A percentile compares a stretch with the other conserved stretches of the same genome.
Evolutionary conservation across 331 rosid species (phyloP).

Genomic region (Acacia concinna): DNA sequence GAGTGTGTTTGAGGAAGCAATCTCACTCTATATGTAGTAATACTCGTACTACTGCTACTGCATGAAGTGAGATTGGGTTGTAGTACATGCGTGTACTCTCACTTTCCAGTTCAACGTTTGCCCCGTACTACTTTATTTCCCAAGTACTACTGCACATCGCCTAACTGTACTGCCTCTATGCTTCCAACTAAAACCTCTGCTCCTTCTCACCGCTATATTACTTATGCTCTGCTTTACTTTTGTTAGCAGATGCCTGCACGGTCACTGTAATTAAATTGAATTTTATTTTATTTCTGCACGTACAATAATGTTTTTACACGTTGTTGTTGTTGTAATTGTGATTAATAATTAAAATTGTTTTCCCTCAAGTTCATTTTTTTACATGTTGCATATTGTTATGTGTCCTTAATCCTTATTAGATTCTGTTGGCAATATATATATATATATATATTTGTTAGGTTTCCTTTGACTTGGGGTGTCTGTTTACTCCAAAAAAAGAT

Average conservation of each 20-base stretch:
- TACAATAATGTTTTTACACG: background rate
- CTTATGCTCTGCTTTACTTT: background rate
- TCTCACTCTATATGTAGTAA: conserved; percentile 29
- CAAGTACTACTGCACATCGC: conserved; percentile 15
- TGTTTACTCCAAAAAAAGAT: too few species aligned
- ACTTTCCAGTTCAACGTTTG: conserved; percentile 10
- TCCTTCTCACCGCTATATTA: background rate
- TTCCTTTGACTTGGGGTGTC: too few species aligned
- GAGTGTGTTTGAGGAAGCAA: conserved; percentile 1
- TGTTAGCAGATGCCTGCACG: background rate
- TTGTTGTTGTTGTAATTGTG: too few species aligned
- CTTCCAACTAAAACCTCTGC: background rate
- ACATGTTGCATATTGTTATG: too few species aligned
- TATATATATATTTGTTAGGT: rapidly evolving
- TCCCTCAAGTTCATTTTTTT: too few species aligned
- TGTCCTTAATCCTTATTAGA: too few species aligned
- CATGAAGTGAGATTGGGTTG: conserved; percentile 1
- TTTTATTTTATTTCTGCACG: background rate
- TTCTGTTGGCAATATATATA: too few species aligned
- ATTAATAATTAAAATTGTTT: too few species aligned
- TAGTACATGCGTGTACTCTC: conserved; percentile 42
- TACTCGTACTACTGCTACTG: background rate
- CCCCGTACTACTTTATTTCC: conserved; percentile 28
- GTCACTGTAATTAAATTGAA: background rate
- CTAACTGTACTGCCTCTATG: conserved; percentile 30